A percentile compares a stretch with the other conserved stretches of the same genome.
phyloP scores from a whole-genome alignment of 2,329 filamentous ascomycete species.

The Diaporthe velutina region DNA sequence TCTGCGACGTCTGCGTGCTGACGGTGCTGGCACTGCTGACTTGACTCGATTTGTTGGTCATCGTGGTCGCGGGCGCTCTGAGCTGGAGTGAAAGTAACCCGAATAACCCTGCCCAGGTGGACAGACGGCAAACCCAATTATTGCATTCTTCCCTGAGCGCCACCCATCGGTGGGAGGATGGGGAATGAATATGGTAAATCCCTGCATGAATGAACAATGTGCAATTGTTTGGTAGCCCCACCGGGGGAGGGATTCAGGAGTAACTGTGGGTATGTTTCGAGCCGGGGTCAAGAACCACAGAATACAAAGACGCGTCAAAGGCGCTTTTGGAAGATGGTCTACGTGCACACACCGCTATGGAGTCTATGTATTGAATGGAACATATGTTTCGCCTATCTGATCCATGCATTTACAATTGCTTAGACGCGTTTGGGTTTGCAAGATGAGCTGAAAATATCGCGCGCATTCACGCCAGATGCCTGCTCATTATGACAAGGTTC shows the following conservation, averaged over 20 bases:
- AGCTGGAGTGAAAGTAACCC: background rate
- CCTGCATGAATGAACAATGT: slow-evolving; percentile 30
- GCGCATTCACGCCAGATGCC: background rate
- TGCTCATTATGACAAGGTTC: background rate
- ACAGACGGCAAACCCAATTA: slow-evolving; percentile 1
- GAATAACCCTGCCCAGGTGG: slow-evolving; percentile 6
- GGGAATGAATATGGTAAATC: background rate
- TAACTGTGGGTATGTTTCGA: slow-evolving; percentile 29
- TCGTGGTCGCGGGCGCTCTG: slow-evolving; percentile 11
- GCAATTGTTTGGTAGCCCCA: slow-evolving; percentile 19
- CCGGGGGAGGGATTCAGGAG: slow-evolving; percentile 27
- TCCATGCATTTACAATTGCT: background rate
- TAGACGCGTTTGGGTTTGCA: background rate
- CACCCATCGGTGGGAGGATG: background rate
- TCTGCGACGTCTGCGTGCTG: slow-evolving; percentile 53
- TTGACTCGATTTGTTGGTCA: slow-evolving; percentile 31
- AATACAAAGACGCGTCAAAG: background rate
- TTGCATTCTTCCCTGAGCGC: background rate
- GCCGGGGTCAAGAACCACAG: slow-evolving; percentile 22
- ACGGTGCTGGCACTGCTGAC: slow-evolving; percentile 48
- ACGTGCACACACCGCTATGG: background rate
- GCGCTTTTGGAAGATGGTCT: background rate
- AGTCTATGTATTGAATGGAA: background rate
- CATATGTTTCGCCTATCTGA: background rate
- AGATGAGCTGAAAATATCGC: background rate